Evolutionary conservation across 2,329 filamentous ascomycete species (phyloP), one percentile per base, ranked within the genome.

Genomic region (Fusarium chaquense): DNA sequence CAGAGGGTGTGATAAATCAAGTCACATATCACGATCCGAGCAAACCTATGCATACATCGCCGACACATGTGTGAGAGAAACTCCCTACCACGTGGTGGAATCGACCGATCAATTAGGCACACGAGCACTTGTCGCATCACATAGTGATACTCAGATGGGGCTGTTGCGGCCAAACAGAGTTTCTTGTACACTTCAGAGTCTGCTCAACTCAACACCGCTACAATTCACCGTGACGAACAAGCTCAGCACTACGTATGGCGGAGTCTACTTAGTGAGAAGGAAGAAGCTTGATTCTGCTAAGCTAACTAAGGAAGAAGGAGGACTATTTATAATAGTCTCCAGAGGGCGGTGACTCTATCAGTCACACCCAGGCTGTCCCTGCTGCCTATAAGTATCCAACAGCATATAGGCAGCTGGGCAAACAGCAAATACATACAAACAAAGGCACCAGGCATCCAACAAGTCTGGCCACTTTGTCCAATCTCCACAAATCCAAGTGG

Each of bases 151-250:
- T 12, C n/a, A 61, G n/a, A 62, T 38, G 40, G 41, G 32, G 43
- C 35, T n/a, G 30, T 47, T 47, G 46, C 30, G 49, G 38, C 38
- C 65, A 61, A 57, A 59, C 22, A 70, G 56, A 52, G 47, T 65
- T 57, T 40, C 54, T 45, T 41, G 38, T 44, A 36, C 38, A 40
- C 54, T 64, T 45, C 24, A 33, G 58, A 51, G 55, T 60, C 57
- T 60, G 43, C 61, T 74, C 67, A 63, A 46, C 45, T 62, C 59
- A 52, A 69, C 38, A 30, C 45, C 64, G 63, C 58, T 58, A 20
- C 20, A 26, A 58, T 55, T 53, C 41, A 66, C 57, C 18, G 40
- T 62, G 60, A 44, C 40, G 50, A 56, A 41, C 51, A 35, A 61
- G 28, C 32, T 54, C 61, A 43, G 16, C 24, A 68, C 65, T 58